phyloP scores from a whole-genome alignment of 108 stramenopile species.

The Skeletonema costatum region DNA sequence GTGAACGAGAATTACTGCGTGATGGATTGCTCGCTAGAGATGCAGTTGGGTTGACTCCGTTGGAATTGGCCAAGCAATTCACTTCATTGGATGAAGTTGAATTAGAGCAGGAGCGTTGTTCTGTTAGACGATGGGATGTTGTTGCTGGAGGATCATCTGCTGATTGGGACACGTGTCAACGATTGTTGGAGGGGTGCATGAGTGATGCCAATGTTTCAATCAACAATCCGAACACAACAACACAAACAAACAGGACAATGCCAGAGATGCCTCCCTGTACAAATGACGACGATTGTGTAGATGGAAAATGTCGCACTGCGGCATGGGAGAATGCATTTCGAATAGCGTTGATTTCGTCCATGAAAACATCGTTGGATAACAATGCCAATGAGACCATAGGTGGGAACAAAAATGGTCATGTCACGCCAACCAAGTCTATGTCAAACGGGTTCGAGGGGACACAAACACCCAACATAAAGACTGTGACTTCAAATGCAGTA shows the following conservation, averaged over 20 bases:
- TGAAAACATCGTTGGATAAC: constrained; percentile 12
- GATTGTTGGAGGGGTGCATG: constrained; percentile 45
- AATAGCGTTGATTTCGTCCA: constrained; percentile 46
- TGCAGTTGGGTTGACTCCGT: constrained; percentile 33
- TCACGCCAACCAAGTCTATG: background rate
- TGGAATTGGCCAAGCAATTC: constrained; percentile 59
- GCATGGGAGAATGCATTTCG: constrained; percentile 68
- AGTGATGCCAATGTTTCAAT: background rate
- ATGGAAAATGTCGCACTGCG: constrained; percentile 51
- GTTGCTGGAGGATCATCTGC: constrained; percentile 69
- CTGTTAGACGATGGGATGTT: constrained; percentile 76
- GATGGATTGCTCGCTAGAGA: constrained; percentile 27
- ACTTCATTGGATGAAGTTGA: constrained; percentile 25
- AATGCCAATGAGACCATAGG: background rate
- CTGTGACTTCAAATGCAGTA: background rate
- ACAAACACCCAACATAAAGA: background rate
- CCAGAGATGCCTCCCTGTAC: constrained; percentile 28
- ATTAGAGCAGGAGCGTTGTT: constrained; percentile 47
- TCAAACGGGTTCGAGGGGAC: background rate
- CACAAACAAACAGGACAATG: background rate
- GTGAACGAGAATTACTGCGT: constrained; percentile 22
- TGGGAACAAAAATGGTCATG: background rate
- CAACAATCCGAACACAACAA: background rate
- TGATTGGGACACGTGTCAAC: constrained; percentile 69
- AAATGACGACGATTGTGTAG: constrained; percentile 19